These are phyloP conservation scores for Candida awuae DNA, from an alignment of 805 yeast species.

Conservation along the genomic window DNA sequence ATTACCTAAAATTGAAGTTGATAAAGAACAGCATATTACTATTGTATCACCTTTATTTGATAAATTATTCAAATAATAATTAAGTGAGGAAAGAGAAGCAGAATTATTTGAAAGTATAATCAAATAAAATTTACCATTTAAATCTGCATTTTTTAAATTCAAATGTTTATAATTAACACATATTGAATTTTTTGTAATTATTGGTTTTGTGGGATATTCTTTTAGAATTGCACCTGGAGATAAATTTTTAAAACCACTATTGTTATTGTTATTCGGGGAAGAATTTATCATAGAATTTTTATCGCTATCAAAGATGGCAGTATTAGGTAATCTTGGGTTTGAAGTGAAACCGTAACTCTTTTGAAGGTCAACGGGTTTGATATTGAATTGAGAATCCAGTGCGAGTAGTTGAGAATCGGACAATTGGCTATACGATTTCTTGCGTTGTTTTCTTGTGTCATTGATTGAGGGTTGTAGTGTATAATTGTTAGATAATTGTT, in stretches of 20 bases:
- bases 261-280: constrained; percentile 2
- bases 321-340: constrained; percentile 12
- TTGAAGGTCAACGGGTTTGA: constrained; percentile 33
- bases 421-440: constrained; percentile 44
- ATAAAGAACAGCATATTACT: constrained; percentile 35
- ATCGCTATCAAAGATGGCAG: constrained; percentile 11
- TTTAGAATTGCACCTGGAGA: constrained; percentile 10
- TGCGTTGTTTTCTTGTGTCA: constrained; percentile 17
- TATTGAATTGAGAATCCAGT: constrained; percentile 44
- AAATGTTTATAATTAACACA: constrained; percentile 39
- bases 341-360: constrained; percentile 13
- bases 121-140: constrained; percentile 26
- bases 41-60: constrained; percentile 57
- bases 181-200: constrained; percentile 25
- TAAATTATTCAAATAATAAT: constrained; percentile 47
- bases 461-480: constrained; percentile 11
- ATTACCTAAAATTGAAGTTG: constrained; percentile 12
- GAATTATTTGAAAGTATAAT: constrained; percentile 55
- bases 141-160: constrained; percentile 19
- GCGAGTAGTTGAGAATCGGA: constrained; percentile 47
- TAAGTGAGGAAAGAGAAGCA: constrained; percentile 70
- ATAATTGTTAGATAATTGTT: constrained; percentile 3
- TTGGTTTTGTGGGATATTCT: constrained; percentile 31
- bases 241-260: constrained; percentile 11
- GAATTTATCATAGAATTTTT: constrained; percentile 11